Base-by-base conservation (phyloP, 2,329 filamentous ascomycete species). In the Alternaria arborescens region DNA sequence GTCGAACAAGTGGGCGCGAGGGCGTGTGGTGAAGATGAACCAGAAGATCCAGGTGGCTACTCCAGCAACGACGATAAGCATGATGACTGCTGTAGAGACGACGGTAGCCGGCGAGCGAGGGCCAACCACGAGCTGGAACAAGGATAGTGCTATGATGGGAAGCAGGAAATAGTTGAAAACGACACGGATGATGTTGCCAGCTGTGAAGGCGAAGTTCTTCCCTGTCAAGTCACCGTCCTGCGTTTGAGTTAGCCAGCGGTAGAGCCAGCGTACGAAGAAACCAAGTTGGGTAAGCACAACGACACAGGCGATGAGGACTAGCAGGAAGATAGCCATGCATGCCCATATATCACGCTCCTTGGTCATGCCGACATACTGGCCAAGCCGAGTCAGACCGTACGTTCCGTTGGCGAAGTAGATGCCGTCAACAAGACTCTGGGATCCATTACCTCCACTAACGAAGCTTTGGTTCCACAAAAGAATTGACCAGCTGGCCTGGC, bases 401-500 rank as follows among this genome's bases (percentile, higher is more conserved):
- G 85, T 88, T 32, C 88, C 89, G 71, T 93, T 89, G 46, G 89
- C 89, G 54, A 88, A 84, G 78, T 98, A 98, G n/a, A 99, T 86
- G 38, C 94, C 94, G 77, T 98, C 94, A 10, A 89, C 81, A 14
- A 97, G 78, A 64, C 87, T 90, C 64, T 88, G 83, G 64, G 86
- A 89, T 7, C 90, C 87, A 30, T 86, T 82, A 12, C 86, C 87
- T 36, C 89, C 82, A 71, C 88, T 90, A 61, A 96, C 89, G 70
- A 97, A 91, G 78, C 91, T 97, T 67, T 95, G 84, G 75, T 97
- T 97, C 83, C 98, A 98, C 85, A 98, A 91, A 61, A 99, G 86
- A 5, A 88, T 81, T 1, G 94, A 95, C 95, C 95, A 99, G 40
- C 91, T 88, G 14, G 87, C 90, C 77, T 94, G 92, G 77, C 94